These are phyloP conservation scores for Hypoxylon intermedium DNA, from an alignment of 495 filamentous ascomycete species.

Conservation along the genomic window DNA sequence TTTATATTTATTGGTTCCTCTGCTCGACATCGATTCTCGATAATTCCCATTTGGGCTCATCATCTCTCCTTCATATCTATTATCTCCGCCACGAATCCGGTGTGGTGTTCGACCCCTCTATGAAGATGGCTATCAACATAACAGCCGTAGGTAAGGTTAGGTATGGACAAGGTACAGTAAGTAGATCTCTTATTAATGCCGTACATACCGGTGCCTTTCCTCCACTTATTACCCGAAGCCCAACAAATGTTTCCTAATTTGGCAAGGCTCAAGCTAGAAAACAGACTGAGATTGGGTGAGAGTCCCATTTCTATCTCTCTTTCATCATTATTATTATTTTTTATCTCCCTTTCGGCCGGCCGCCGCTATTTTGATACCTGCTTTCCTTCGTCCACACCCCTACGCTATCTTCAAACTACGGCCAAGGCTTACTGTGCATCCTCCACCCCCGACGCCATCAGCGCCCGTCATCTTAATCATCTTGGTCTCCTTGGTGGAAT, in stretches of 20 bases:
- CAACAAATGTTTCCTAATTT: conserved; percentile 34
- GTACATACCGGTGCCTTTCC: conserved; percentile 1
- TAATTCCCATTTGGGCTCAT: background rate
- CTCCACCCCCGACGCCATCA: conserved; percentile 17
- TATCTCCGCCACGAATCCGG: background rate
- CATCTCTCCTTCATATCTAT: background rate
- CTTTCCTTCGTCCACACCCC: background rate
- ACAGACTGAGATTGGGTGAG: conserved; percentile 17
- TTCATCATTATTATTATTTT: background rate
- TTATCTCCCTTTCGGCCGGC: conserved; percentile 25
- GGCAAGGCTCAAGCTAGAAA: conserved; percentile 13
- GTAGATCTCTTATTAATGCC: conserved; percentile 13
- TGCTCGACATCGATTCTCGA: background rate
- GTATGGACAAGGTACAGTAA: conserved; percentile 13
- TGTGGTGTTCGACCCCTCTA: background rate
- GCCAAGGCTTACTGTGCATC: conserved; percentile 34
- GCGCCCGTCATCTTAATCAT: conserved; percentile 25
- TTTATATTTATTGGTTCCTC: conserved; percentile 15
- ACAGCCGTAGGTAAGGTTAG: no score
- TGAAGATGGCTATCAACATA: background rate
- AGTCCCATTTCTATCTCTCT: conserved; percentile 9
- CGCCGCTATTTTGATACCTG: conserved; percentile 8
- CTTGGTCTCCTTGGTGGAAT: conserved; percentile 13
- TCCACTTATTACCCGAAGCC: conserved; percentile 34
- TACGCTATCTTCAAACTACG: background rate